Evolutionary conservation across 495 filamentous ascomycete species (phyloP).

Genomic region (Neurospora hispaniola): DNA sequence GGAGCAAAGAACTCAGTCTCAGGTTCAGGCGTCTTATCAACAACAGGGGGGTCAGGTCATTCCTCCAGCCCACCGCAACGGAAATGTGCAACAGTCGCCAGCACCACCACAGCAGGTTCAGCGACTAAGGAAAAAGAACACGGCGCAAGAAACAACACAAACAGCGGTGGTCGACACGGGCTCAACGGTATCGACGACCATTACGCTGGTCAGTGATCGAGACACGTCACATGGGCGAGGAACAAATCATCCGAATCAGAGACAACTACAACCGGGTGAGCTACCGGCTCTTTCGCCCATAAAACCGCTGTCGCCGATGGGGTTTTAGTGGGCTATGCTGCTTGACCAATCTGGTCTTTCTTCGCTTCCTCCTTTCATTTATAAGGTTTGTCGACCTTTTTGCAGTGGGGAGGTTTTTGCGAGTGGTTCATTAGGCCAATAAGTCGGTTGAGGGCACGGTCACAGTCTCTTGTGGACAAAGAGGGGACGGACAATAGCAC

Average conservation of each 20-base stretch:
- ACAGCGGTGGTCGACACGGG: constrained; percentile 17
- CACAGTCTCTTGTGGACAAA: not conserved
- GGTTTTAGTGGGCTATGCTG: constrained; percentile 26
- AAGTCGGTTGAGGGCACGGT: constrained; percentile 6
- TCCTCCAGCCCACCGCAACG: not conserved
- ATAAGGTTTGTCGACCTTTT: not conserved
- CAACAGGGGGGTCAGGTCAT: constrained; percentile 7
- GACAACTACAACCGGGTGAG: constrained; percentile 15
- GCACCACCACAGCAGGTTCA: constrained; percentile 11
- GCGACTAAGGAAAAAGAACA: constrained; percentile 30
- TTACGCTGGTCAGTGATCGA: constrained; percentile 32
- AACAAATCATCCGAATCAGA: constrained; percentile 4
- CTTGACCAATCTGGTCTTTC: not conserved
- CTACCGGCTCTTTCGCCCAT: constrained; percentile 55
- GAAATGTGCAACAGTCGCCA: constrained; percentile 13
- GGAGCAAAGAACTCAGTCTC: not conserved
- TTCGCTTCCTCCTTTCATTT: not conserved
- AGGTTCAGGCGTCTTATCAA: constrained; percentile 6
- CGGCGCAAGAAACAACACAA: constrained; percentile 5
- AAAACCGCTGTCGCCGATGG: constrained; percentile 62
- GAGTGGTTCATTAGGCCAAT: not conserved
- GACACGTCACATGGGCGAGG: constrained; percentile 23
- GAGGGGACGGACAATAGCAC: not conserved
- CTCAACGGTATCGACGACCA: constrained; percentile 29
- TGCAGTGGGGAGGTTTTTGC: not conserved